Percentiles rank a stretch among this genome's conserved stretches.
Evolutionary conservation across 2,329 filamentous ascomycete species (phyloP).

Genomic region (Trichoderma hamatum): DNA sequence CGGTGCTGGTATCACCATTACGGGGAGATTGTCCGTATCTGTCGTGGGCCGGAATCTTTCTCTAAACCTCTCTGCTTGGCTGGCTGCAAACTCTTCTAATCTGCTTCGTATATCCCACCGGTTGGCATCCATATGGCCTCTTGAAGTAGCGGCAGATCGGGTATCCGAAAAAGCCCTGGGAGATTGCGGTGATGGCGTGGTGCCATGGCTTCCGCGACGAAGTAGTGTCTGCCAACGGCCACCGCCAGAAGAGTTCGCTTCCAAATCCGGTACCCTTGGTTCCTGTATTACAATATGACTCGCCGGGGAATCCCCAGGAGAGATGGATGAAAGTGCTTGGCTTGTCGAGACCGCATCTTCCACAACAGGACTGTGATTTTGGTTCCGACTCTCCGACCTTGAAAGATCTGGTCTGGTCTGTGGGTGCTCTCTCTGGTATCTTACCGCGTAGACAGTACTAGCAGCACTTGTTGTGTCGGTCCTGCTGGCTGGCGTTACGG

Average conservation of each 20-base stretch:
- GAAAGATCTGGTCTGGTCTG: conserved; percentile 40
- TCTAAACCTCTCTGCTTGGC: conserved; percentile 62
- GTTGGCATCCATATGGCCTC: conserved; percentile 32
- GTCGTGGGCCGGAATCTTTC: conserved; percentile 58
- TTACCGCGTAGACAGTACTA: conserved; percentile 65
- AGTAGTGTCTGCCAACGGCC: conserved; percentile 36
- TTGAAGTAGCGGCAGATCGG: conserved; percentile 12
- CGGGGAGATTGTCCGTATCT: conserved; percentile 58
- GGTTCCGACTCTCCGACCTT: conserved; percentile 41
- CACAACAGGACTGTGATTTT: conserved; percentile 31
- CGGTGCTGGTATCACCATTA: conserved; percentile 65
- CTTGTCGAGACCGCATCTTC: conserved; percentile 35
- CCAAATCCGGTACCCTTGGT: conserved; percentile 33
- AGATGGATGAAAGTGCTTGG: conserved; percentile 27
- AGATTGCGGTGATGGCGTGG: background rate
- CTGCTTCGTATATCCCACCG: conserved; percentile 60
- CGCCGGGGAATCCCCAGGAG: conserved; percentile 31
- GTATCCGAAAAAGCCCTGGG: conserved; percentile 4
- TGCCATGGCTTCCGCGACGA: conserved; percentile 3
- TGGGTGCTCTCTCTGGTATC: conserved; percentile 55
- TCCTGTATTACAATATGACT: conserved; percentile 30
- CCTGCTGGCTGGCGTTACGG: conserved; percentile 60
- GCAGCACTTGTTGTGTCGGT: conserved; percentile 66
- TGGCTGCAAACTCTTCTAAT: conserved; percentile 63
- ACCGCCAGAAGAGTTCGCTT: conserved; percentile 34